Base-by-base conservation (phyloP, 73 alveolate species). In the Paramecium tetraurelia region DNA sequence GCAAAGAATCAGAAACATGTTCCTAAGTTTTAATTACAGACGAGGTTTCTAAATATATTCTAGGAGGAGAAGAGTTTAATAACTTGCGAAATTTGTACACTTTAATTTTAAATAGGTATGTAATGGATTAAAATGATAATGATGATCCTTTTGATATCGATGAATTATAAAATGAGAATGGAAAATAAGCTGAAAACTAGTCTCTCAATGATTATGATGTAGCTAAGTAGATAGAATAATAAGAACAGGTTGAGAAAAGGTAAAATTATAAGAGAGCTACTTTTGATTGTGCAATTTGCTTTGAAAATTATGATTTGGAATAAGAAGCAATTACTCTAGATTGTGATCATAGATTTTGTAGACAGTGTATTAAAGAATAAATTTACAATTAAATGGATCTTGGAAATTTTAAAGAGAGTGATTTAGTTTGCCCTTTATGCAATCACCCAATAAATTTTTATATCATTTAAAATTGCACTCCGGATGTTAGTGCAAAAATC, bases 271-370 rank as follows among this genome's bases (percentile, higher is more conserved):
- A 4, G 5, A 27, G 5, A 44, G 5, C 9, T 24, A 43, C 3
- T 2, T 80, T 80, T 80, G 75, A 41, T 20, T 80, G 90, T 80
- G 35, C 0, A 8, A 46, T 80, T 80, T 80, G 90, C 33, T 9
- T 5, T 14, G 21, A 14, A 1, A 4, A 12, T 4, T 9, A 5
- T 3, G 12, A 21, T 43, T 50, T 80, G 18, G 21, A 80, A 10
- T 14, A 4, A 4, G 53, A 20, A 1, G 70, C 43, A 2, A 80
- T 80, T 1, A 80, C 90, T n/a, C 16, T 80, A 9, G 76, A 22
- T 22, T 80, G 90, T 48, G 48, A 80, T 8, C 90, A 80, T 22
- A 80, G 43, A 80, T 80, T 77, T 80, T 43, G 90, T 27, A 80
- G 9, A 9, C 7, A 4, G 0, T 80, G 90, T 35, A 5, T 41